Base-by-base conservation (phyloP, 179 eudicot genomes). In the Amaranthus tricolor region DNA sequence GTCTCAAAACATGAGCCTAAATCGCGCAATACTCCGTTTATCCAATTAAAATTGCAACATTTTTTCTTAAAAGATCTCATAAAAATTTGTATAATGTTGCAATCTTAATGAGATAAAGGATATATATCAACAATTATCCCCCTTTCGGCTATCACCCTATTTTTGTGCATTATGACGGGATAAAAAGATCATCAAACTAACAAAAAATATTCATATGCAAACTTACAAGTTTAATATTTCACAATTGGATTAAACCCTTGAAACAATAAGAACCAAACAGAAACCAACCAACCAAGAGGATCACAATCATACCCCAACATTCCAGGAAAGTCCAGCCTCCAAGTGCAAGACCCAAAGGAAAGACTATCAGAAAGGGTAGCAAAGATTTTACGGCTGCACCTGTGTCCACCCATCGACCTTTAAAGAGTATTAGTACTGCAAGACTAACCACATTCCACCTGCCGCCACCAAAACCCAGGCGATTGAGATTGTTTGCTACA, bases 361-460 rank as follows among this genome's bases (percentile, higher is more conserved):
- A 79, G 47, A 88, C 85, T 6, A 92, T 47, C 24, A 86, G 55
- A 62, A 89, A 90, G 2, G 98, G 96, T 24, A 92, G 63, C 71
- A 76, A 82, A 58, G 98, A 80, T 67, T 80, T 85, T 54, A 85
- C 55, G 67, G 87, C 79, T 44, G 97, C 80, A 76, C 75, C 71
- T 73, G 74, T 85, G 78, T 79, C 86, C 53, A 92, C 96, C 96
- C 96, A 92, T 21, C 58, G 78, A 16, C 96, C 99, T 84, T 87
- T 90, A 15, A 90, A 70, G 74, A 93, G 80, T 21, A 95, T 86
- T 68, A 95, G 75, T 51, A 77, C 65, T 2, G 97, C 99, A 45
- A 93, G 71, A 82, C 84, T 89, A 74, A 90, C 97, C 73, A 95
- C 96, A 60, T 95, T 95, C 99, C 99, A 95, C 48, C 89, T 84